Conservation (phyloP, 768 basidiomycete species). For the Lactifluus pinguis region DNA sequence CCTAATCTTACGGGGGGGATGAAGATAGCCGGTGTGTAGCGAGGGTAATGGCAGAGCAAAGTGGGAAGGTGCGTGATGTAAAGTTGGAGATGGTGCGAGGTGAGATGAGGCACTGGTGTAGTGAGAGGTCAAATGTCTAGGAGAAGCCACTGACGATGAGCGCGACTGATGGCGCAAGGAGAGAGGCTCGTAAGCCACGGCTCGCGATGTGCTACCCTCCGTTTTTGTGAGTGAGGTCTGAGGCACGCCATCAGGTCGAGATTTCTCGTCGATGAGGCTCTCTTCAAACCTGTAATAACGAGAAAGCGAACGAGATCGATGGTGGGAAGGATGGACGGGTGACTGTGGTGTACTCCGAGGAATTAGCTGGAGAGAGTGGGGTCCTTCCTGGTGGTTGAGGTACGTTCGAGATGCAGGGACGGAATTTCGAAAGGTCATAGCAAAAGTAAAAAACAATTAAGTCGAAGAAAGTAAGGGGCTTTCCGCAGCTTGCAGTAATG, state of each 20-base stretch:
- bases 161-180: constrained; percentile 4
- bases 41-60: constrained; percentile 18
- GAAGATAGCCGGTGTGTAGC: constrained; percentile 17
- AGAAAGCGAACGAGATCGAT: constrained; percentile 6
- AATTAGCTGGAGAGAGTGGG: not conserved
- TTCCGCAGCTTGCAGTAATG: not conserved
- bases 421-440: not conserved
- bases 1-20: constrained; percentile 16
- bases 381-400: not conserved
- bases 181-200: not conserved
- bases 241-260: not conserved
- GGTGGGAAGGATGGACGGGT: not conserved
- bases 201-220: not conserved
- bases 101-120: not conserved
- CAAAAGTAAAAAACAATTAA: not conserved
- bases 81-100: not conserved
- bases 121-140: constrained; percentile 6
- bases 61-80: not conserved
- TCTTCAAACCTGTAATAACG: constrained; percentile 9
- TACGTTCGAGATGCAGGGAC: not conserved
- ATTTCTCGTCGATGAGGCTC: constrained; percentile 1
- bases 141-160: constrained; percentile 2
- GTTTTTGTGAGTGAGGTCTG: not conserved
- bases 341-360: constrained; percentile 6
- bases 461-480: not conserved